Base-by-base conservation (phyloP, 2,329 filamentous ascomycete species). In the Chrysoporthe puriensis region DNA sequence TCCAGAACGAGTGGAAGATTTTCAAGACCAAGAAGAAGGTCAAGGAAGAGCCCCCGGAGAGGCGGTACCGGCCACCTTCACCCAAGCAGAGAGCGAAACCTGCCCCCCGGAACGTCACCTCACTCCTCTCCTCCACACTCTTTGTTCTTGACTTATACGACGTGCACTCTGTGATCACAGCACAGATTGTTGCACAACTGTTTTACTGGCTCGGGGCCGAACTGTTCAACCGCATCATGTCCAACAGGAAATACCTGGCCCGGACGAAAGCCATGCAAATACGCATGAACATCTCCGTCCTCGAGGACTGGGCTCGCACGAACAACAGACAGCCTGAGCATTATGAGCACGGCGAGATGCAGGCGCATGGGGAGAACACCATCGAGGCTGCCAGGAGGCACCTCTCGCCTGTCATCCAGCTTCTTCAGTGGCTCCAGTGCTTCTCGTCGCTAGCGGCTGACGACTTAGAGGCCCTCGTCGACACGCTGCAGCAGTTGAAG, bases 191-290 rank as follows among this genome's bases (percentile, higher is more conserved):
- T 36, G 92, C 94, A 3, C 96, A 99, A 76, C 85, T 99, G 1
- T 85, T 98, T 57, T 99, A 97, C 81, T 99, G 96, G 96, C 86
- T 99, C 18, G 92, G 94, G 7, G 93, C 95, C 0, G 96, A 99
- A 79, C 87, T 98, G 9, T 99, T 99, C 82, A 99, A 99, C 78
- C 91, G 95, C 68, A 92, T 99, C 78, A 97, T 99, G 92, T 95
- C 92, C 42, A 97, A 96, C 75, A 89, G 93, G 71, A 94, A 95
- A 77, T 99, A 97, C 75, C 85, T 99, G 11, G 95, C 96, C 6
- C 88, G 96, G 64, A 99, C 96, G 21, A 99, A 99, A 79, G 96
- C 96, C 3, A 99, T 99, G 96, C 96, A 99, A 78, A 98, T 99
- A 73, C 92, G 96, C 72, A 98, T 99, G 94, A 99, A 99, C 77